phyloP scores from a whole-genome alignment of 2,329 filamentous ascomycete genomes.

The Alternaria brassicae region DNA sequence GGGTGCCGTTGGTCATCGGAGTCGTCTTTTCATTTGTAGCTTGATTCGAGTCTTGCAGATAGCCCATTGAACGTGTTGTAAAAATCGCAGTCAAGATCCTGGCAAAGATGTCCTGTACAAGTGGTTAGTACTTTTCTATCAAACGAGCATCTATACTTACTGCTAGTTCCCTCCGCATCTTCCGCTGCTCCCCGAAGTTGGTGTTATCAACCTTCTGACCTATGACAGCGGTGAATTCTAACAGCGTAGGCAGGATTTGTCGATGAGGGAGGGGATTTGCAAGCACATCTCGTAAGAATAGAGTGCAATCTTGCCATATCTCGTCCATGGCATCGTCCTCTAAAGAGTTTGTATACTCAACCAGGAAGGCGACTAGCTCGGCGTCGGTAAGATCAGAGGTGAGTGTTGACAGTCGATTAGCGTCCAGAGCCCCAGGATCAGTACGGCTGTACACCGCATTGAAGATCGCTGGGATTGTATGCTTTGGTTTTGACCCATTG shows the following conservation, averaged over 20 bases:
- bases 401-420: conserved; percentile 82
- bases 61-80: conserved; percentile 81
- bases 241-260: conserved; percentile 82
- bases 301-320: conserved; percentile 94
- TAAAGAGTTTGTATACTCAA: conserved; percentile 86
- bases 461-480: conserved; percentile 92
- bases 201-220: conserved; percentile 98
- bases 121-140: conserved; percentile 1
- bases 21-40: conserved; percentile 30
- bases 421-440: conserved; percentile 80
- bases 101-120: conserved; percentile 79
- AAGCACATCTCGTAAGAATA: conserved; percentile 87
- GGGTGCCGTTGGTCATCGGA: conserved; percentile 42
- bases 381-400: conserved; percentile 83
- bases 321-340: conserved; percentile 99
- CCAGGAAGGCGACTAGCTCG: conserved; percentile 86
- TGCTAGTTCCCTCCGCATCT: conserved; percentile 87
- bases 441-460: conserved; percentile 96
- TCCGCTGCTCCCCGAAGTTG: conserved; percentile 91
- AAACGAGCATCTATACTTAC: conserved; percentile 60
- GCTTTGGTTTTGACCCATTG: conserved; percentile 87
- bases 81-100: conserved; percentile 91
- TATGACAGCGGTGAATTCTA: conserved; percentile 88
- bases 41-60: conserved; percentile 65
- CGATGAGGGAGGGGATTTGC: conserved; percentile 94